Conservation (phyloP, 106 monocot genomes). For the Acanthochlamys bracteata region DNA sequence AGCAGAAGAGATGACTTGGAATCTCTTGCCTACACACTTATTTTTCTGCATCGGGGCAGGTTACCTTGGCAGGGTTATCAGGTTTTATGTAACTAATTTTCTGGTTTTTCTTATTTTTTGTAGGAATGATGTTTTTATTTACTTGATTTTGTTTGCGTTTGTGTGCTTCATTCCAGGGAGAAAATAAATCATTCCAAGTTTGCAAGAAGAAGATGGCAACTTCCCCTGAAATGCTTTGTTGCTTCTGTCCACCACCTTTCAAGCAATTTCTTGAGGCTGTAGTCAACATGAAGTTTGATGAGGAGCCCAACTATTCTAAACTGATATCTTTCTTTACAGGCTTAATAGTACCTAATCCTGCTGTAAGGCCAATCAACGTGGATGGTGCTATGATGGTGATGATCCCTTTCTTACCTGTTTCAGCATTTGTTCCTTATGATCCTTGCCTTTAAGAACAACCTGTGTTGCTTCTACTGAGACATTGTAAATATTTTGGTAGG, state of each 20-base stretch:
- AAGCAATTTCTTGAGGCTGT: slow-evolving; percentile 77
- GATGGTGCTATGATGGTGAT: slow-evolving; percentile 80
- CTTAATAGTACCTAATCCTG: slow-evolving; percentile 71
- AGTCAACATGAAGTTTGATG: slow-evolving; percentile 77
- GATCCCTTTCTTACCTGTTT: background rate
- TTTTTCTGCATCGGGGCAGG: slow-evolving; percentile 71
- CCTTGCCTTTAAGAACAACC: too few relatives aligned
- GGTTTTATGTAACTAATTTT: slow-evolving; percentile 26
- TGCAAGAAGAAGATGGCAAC: slow-evolving; percentile 88
- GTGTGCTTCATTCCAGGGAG: slow-evolving; percentile 42
- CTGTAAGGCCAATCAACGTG: slow-evolving; percentile 62
- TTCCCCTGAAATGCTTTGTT: slow-evolving; percentile 65
- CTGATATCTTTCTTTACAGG: slow-evolving; percentile 68
- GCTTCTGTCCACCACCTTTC: slow-evolving; percentile 62
- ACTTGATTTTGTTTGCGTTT: background rate
- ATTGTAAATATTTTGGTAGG: slow-evolving; percentile 1
- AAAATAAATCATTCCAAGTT: slow-evolving; percentile 82
- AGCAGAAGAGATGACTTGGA: slow-evolving; percentile 92
- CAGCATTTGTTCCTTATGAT: too few relatives aligned
- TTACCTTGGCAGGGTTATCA: slow-evolving; percentile 94
- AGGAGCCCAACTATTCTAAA: slow-evolving; percentile 76
- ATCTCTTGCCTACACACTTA: slow-evolving; percentile 88
- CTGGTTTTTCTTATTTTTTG: too few relatives aligned
- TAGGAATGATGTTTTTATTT: background rate
- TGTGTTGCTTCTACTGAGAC: too few relatives aligned